Conservation (phyloP, 306 rosid species). For the Lagenaria siceraria region DNA sequence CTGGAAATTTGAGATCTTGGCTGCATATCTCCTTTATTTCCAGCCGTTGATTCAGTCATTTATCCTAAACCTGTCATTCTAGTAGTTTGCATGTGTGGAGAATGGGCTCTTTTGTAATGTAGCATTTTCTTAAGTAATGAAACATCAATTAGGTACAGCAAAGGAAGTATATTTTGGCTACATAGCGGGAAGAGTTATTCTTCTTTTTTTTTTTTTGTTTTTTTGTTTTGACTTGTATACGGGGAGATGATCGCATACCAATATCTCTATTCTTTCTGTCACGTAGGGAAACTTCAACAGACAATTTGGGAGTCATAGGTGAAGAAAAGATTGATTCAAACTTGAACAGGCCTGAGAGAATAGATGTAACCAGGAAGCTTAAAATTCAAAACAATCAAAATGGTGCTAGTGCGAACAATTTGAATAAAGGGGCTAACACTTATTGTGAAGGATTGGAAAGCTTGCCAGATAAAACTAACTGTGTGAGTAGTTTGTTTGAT, state of each 20-base stretch:
- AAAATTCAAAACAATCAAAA: not conserved
- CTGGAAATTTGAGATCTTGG: not conserved
- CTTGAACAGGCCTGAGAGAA: not conserved
- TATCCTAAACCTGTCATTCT: not conserved
- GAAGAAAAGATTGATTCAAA: not conserved
- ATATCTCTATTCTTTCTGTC: not conserved
- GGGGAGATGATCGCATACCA: not conserved
- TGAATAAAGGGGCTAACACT: not conserved
- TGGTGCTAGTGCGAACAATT: not conserved
- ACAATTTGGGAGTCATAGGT: not conserved
- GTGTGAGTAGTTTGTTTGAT: not conserved
- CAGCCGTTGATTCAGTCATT: not conserved
- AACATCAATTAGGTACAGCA: not conserved
- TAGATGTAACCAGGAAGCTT: not conserved
- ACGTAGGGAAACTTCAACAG: not conserved
- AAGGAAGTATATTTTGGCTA: not conserved
- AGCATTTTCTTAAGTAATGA: not conserved
- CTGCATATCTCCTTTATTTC: not conserved
- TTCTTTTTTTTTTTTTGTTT: no score
- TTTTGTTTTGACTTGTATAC: not conserved
- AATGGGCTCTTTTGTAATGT: not conserved
- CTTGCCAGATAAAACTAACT: not conserved
- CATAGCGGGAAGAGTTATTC: not conserved
- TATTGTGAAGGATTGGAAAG: not conserved
- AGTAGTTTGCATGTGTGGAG: constrained; percentile 3